phyloP scores from a whole-genome alignment of 164 flowering plant genomes.

The Brasenia schreberi region DNA sequence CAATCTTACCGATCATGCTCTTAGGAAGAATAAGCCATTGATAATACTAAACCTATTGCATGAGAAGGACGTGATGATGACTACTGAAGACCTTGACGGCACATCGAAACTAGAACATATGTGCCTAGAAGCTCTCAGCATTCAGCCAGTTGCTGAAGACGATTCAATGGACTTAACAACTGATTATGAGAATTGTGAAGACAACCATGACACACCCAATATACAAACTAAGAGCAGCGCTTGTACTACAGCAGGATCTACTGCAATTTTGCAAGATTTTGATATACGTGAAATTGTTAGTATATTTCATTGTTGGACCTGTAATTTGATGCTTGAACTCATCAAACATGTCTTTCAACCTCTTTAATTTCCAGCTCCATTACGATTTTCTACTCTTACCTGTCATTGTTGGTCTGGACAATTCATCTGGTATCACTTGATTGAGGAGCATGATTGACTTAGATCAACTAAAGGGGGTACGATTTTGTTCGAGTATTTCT shows the following conservation, averaged over 20 bases:
- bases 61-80: slow-evolving; percentile 39
- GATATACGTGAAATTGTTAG: slow-evolving; percentile 71
- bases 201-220: slow-evolving; percentile 16
- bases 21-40: slow-evolving; percentile 72
- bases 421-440: too few relatives aligned
- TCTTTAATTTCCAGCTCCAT: neutral
- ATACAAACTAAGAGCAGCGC: slow-evolving; percentile 17
- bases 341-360: neutral
- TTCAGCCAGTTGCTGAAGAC: slow-evolving; percentile 31
- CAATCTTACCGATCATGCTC: slow-evolving; percentile 69
- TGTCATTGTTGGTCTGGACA: too few relatives aligned
- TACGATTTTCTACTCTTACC: neutral
- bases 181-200: neutral
- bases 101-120: slow-evolving; percentile 40
- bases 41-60: slow-evolving; percentile 62
- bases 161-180: neutral
- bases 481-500: neutral
- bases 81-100: slow-evolving; percentile 41
- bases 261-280: slow-evolving; percentile 25
- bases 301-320: neutral
- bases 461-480: neutral
- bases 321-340: neutral
- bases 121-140: slow-evolving; percentile 65
- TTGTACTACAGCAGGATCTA: slow-evolving; percentile 13
- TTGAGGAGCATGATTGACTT: too few relatives aligned